Base-by-base conservation (phyloP, 176 grass and related monocot species). In the Chloris gayana region DNA sequence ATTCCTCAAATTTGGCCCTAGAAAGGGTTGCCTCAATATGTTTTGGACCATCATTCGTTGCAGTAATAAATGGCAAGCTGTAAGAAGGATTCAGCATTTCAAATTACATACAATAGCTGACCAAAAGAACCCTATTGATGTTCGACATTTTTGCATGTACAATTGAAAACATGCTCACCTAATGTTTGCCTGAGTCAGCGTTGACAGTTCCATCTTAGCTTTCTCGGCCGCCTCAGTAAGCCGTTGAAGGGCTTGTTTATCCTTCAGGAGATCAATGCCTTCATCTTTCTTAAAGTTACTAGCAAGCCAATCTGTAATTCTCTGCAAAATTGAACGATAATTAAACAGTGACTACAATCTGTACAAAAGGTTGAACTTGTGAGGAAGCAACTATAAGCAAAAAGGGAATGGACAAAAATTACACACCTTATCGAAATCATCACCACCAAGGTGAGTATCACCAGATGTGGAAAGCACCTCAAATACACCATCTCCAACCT, bases 171-270 rank as follows among this genome's bases (percentile, higher is more conserved):
- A 53, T 75, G 37, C 78, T 56, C 57, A 98, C 96, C 92, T 95
- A 78, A 99, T 95, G 58, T 99, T 99, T n/a, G 96, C 72, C 68
- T 99, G 96, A 8, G 96, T 88, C 75, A 99, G 79, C 0, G 92
- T 88, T 50, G 96, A 99, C 30, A 99, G 59, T 84, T 99, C 96
- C 96, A 99, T 95, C 78, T 99, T 99, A 15, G 96, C 90, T 86
- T 99, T 99, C 79, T 99, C 96, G 47, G 96, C 92, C 50, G 96
- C 91, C 85, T 99, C 96, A 13, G 92, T 99, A 64, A 99, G 88
- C 54, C 92, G 87, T 73, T 99, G 96, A 80, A 99, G 96, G 13
- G 92, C 96, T 93, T 99, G 96, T 80, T 99, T 99, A 67, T 99
- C 92, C 82, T 95, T 95, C 19, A 99, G 78, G 83, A 99, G 86